Evolutionary conservation across 768 basidiomycete species (phyloP).

Genomic region (Paxillus ammoniavirescens): DNA sequence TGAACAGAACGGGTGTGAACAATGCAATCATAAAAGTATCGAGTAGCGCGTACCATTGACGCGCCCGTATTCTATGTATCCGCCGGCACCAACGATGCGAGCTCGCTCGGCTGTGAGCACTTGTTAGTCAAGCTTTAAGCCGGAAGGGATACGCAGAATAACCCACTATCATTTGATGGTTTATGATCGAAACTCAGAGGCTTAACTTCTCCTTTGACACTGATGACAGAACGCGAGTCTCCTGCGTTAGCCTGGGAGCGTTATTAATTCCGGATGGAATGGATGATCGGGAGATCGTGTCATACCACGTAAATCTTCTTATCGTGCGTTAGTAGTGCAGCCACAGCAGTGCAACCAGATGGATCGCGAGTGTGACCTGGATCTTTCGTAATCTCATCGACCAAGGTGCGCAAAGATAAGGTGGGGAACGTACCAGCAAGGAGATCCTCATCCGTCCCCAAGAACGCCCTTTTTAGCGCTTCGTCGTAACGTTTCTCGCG

Average conservation of each 20-base stretch:
- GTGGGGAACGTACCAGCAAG: slow-evolving; percentile 60
- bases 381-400: slow-evolving; percentile 44
- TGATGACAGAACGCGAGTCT: slow-evolving; percentile 89
- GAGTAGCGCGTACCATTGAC: slow-evolving; percentile 75
- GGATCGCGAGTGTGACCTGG: slow-evolving; percentile 87
- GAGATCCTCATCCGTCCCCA: slow-evolving; percentile 94
- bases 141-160: not conserved
- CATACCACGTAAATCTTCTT: slow-evolving; percentile 77
- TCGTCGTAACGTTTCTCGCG: slow-evolving; percentile 64
- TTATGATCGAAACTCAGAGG: slow-evolving; percentile 95
- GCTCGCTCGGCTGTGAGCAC: slow-evolving; percentile 65
- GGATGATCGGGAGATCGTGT: slow-evolving; percentile 9
- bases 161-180: slow-evolving; percentile 79
- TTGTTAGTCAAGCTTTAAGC: not conserved
- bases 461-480: slow-evolving; percentile 84
- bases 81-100: slow-evolving; percentile 88
- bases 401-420: not conserved
- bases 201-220: slow-evolving; percentile 81
- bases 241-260: slow-evolving; percentile 87
- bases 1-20: slow-evolving; percentile 29
- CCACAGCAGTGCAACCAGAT: slow-evolving; percentile 95
- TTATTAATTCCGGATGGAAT: slow-evolving; percentile 1
- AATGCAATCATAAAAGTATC: not conserved
- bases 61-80: slow-evolving; percentile 94
- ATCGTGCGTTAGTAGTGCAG: slow-evolving; percentile 78